These are phyloP conservation scores for Poa pratensis DNA, from an alignment of 176 grass and related monocot genomes.

Conservation along the genomic window DNA sequence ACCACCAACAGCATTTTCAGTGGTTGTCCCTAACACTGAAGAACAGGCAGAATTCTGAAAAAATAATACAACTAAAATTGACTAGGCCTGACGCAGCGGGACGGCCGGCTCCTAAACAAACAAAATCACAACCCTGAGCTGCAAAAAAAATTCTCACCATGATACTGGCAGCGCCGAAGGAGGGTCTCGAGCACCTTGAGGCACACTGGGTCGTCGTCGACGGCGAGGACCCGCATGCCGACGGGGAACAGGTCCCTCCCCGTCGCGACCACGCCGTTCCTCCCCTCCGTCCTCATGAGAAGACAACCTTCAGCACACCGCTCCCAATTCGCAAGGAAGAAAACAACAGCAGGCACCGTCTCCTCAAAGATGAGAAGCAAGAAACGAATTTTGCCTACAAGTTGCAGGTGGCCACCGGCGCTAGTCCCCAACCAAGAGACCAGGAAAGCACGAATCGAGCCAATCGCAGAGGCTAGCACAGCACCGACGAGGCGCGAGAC, in stretches of 20 bases:
- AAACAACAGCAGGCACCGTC: background rate
- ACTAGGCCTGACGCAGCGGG: background rate
- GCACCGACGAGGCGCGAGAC: conserved; percentile 34
- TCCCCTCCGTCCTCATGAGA: conserved; percentile 46
- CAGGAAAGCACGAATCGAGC: conserved; percentile 9
- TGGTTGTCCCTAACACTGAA: background rate
- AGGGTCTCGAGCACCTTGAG: conserved; percentile 88
- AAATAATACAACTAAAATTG: background rate
- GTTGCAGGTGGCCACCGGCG: background rate
- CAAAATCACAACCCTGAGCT: background rate
- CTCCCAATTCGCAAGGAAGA: background rate
- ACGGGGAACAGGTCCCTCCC: conserved; percentile 74
- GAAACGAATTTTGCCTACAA: conserved; percentile 25
- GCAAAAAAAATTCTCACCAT: conserved; percentile 48
- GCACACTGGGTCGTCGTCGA: conserved; percentile 85
- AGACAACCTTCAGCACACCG: too few species aligned
- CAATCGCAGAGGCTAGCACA: conserved; percentile 11
- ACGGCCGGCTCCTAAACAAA: background rate
- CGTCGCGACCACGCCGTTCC: conserved; percentile 24
- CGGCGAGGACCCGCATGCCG: conserved; percentile 92
- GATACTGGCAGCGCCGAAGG: conserved; percentile 77
- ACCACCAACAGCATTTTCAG: background rate
- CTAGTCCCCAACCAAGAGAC: conserved; percentile 34
- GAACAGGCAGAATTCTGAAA: conserved; percentile 33
- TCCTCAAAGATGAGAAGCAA: background rate